These are phyloP conservation scores for Rostrohypoxylon terebratum DNA, from an alignment of 495 filamentous ascomycete genomes.

Conservation along the genomic window DNA sequence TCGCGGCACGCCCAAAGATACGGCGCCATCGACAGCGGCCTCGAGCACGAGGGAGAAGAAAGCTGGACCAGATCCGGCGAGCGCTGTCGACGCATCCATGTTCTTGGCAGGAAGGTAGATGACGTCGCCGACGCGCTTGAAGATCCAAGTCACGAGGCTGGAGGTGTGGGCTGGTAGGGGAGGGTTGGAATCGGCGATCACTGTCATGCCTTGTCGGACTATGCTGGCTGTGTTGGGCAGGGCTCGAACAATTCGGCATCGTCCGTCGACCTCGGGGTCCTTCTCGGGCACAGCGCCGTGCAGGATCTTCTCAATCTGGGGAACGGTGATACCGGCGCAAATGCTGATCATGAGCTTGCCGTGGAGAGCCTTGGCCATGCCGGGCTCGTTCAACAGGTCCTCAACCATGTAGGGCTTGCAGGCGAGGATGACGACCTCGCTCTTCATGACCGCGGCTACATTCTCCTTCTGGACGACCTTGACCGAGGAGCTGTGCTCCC, in stretches of 20 bases:
- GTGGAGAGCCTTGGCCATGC: slow-evolving; percentile 74
- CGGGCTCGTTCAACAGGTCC: slow-evolving; percentile 70
- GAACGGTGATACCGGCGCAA: slow-evolving; percentile 79
- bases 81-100: slow-evolving; percentile 81
- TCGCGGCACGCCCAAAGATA: slow-evolving; percentile 82
- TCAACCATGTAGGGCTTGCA: slow-evolving; percentile 83
- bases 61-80: slow-evolving; percentile 82
- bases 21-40: slow-evolving; percentile 79
- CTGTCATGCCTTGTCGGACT: slow-evolving; percentile 84
- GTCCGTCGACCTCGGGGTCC: slow-evolving; percentile 53
- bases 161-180: slow-evolving; percentile 64
- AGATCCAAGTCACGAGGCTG: slow-evolving; percentile 79
- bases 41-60: slow-evolving; percentile 84
- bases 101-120: slow-evolving; percentile 69
- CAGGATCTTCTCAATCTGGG: slow-evolving; percentile 71
- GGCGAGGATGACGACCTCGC: slow-evolving; percentile 75
- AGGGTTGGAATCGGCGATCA: slow-evolving; percentile 71
- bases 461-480: slow-evolving; percentile 67
- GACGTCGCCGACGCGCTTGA: slow-evolving; percentile 75
- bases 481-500: slow-evolving; percentile 58
- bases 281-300: slow-evolving; percentile 56
- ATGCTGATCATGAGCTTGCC: slow-evolving; percentile 89
- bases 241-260: slow-evolving; percentile 73
- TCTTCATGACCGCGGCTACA: slow-evolving; percentile 65
- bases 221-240: slow-evolving; percentile 82